These are phyloP conservation scores for Neonectria punicea DNA, from an alignment of 2,329 filamentous ascomycete species.

Conservation along the genomic window DNA sequence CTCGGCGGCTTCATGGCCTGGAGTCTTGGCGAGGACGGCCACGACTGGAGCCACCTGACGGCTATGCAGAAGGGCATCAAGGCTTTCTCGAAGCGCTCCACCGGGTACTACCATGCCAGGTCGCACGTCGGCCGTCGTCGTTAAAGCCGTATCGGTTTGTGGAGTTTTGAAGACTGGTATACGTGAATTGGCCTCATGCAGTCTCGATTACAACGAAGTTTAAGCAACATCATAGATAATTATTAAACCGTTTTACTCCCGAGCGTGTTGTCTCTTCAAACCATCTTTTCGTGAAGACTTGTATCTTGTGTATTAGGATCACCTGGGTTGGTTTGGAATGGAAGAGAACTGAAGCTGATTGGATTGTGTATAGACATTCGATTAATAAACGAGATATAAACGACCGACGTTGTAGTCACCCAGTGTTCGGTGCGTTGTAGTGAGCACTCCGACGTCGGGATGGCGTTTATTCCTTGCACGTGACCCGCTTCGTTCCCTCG, in stretches of 20 bases:
- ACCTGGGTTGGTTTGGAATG: no score
- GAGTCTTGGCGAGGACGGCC: conserved; percentile 62
- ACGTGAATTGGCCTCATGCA: neutral
- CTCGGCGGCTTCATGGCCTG: conserved; percentile 65
- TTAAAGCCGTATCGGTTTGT: neutral
- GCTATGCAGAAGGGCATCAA: conserved; percentile 50
- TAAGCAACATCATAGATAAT: neutral
- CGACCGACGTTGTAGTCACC: neutral
- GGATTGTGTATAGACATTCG: no score
- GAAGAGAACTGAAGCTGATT: no score
- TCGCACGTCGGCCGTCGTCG: neutral
- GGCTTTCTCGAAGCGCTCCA: neutral
- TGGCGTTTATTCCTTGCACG: neutral
- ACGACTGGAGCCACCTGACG: conserved; percentile 55
- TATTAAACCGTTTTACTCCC: neutral
- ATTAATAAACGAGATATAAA: no score
- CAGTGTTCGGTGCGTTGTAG: neutral
- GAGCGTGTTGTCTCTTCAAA: neutral
- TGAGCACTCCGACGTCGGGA: neutral
- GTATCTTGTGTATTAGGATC: no score
- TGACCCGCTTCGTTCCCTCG: neutral
- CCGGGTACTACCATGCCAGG: neutral
- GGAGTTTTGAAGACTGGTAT: neutral
- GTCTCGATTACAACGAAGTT: neutral
- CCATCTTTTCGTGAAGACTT: neutral